Base-by-base conservation (phyloP, 2,329 filamentous ascomycete genomes). In the Epicoccum nigrum region DNA sequence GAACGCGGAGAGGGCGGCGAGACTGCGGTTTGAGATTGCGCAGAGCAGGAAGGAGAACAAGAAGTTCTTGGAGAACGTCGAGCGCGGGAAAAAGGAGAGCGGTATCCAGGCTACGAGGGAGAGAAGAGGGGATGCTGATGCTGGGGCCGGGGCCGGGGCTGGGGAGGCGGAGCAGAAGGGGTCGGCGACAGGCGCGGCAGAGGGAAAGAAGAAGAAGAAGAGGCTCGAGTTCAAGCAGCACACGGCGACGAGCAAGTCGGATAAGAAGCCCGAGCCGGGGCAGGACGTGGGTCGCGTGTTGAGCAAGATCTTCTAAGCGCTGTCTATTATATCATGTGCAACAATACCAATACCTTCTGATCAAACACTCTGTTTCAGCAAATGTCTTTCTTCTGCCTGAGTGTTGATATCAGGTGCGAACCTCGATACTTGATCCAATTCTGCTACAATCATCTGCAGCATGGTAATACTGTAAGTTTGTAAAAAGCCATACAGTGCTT, bases 31-130 rank as follows among this genome's bases (percentile, higher is more conserved):
- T 11, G 90, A 94, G 74, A 89, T 94, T 60, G 82, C 83, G 65
- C 86, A 86, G 77, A 84, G 87, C 38, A 86, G 85, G 52, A 86
- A 83, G 73, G 90, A 94, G 79, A 92, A 93, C 73, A 90, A 88
- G 80, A 83, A 86, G 59, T 94, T 93, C 70, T 82, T 92, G 52
- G 80, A 84, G 62, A 92, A 93, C 68, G 81, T 94, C 50, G 89
- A 94, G 79, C 84, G 80, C 67, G 87, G 85, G 42, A 93, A 92
- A 83, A 88, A 91, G 81, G 70, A 90, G 59, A 86, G 73, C 25
- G 64, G 64, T 2, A 92, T 92, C 73, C 70, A 78, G 67, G 73
- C 65, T 37, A 80, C 78, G 66, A 72, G 72, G 66, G 84, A 86
- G 67, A 79, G 77, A 48, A 86, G 86, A 69, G 73, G 50, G 4